phyloP scores from a whole-genome alignment of 176 grass and related monocot genomes.

The Areca catechu region DNA sequence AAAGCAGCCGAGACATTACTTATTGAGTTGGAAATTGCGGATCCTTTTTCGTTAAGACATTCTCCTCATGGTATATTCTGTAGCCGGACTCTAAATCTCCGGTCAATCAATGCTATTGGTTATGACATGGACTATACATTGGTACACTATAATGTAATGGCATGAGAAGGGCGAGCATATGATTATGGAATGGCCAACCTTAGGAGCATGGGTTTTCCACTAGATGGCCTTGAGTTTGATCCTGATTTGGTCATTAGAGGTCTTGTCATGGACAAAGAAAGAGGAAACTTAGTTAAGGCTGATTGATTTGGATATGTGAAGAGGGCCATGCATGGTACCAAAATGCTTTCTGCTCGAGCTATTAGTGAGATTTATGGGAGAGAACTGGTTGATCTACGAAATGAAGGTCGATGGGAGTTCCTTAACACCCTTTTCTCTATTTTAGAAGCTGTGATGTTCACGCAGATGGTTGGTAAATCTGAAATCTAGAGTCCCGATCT shows the following conservation, averaged over 20 bases:
- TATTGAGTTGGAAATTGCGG: conserved; percentile 67
- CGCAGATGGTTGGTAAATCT: too few relatives aligned
- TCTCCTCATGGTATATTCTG: conserved; percentile 91
- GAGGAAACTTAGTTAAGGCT: conserved; percentile 92
- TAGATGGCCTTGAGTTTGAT: conserved; percentile 89
- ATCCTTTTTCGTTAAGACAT: conserved; percentile 60
- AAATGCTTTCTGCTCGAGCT: conserved; percentile 73
- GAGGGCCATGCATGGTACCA: conserved; percentile 95
- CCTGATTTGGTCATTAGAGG: conserved; percentile 92
- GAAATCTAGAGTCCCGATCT: too few relatives aligned
- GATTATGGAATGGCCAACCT: conserved; percentile 98
- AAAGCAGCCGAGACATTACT: conserved; percentile 66
- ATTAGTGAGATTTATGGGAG: conserved; percentile 99
- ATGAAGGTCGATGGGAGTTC: conserved; percentile 92
- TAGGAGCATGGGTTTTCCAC: conserved; percentile 72
- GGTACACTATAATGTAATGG: conserved; percentile 92
- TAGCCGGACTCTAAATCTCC: conserved; percentile 85
- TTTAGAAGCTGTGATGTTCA: conserved; percentile 99
- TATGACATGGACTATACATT: conserved; percentile 99
- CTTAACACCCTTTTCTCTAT: conserved; percentile 98
- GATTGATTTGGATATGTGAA: conserved; percentile 95
- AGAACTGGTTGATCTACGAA: conserved; percentile 88
- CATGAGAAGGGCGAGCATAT: conserved; percentile 98
- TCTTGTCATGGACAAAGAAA: conserved; percentile 92
- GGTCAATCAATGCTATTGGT: conserved; percentile 81